Evolutionary conservation across 176 grass and related monocot species (phyloP).

Genomic region (Lolium rigidum): DNA sequence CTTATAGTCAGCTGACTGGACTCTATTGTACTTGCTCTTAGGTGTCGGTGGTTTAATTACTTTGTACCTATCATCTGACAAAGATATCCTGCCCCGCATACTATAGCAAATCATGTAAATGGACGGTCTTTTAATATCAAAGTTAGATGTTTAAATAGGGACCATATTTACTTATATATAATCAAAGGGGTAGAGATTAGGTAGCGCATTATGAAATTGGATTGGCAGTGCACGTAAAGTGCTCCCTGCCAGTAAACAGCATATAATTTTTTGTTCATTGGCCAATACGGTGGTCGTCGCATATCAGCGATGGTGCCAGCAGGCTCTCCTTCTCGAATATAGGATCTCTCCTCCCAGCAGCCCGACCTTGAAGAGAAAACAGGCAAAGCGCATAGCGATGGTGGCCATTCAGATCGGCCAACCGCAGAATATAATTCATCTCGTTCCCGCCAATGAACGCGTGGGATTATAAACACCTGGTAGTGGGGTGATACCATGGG

Average conservation of each 20-base stretch:
- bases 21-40: too few species aligned
- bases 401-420: too few species aligned
- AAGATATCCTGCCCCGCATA: neutral
- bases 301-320: neutral
- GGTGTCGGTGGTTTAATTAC: constrained; percentile 1
- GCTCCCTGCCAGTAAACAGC: neutral
- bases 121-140: too few species aligned
- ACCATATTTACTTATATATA: too few species aligned
- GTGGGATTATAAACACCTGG: neutral
- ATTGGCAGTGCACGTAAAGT: neutral
- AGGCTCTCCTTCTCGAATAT: neutral
- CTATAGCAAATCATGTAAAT: neutral
- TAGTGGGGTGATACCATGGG: neutral
- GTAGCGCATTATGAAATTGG: neutral
- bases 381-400: neutral
- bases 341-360: neutral
- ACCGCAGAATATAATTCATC: too few species aligned
- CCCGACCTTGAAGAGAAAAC: neutral
- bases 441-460: too few species aligned
- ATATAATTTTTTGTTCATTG: neutral
- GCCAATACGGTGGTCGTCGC: neutral
- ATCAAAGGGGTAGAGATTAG: neutral
- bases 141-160: too few species aligned
- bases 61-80: neutral
- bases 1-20: too few species aligned